Evolutionary conservation across 31 red algal genomes (phyloP).

Genomic region (Endocladia muricata): DNA sequence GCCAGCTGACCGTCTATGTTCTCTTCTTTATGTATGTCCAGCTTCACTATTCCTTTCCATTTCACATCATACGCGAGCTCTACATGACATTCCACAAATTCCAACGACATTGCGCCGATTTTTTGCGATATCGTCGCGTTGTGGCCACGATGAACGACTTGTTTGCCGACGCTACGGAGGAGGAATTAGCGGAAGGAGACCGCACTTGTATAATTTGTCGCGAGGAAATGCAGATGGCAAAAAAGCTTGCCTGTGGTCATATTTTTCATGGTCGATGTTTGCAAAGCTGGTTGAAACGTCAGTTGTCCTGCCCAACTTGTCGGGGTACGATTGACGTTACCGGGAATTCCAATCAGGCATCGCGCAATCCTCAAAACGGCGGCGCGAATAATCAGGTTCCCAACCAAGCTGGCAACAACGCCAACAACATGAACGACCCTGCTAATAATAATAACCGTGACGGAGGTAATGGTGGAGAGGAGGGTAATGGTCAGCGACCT

Average conservation of each 20-base stretch:
- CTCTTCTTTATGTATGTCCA: slow-evolving; percentile 94
- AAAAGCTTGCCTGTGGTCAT: slow-evolving; percentile 90
- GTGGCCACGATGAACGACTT: slow-evolving; percentile 87
- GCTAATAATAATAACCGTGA: neutral
- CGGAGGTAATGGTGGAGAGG: neutral
- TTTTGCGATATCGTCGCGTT: slow-evolving; percentile 85
- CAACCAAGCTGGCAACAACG: neutral
- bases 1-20: slow-evolving; percentile 87
- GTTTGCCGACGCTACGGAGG: slow-evolving; percentile 78
- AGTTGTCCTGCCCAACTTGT: slow-evolving; percentile 84
- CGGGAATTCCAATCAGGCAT: neutral
- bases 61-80: slow-evolving; percentile 94
- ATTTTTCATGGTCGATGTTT: slow-evolving; percentile 90
- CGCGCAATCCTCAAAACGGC: neutral
- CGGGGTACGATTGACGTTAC: slow-evolving; percentile 62
- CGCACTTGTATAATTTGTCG: slow-evolving; percentile 98
- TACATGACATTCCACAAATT: slow-evolving; percentile 79
- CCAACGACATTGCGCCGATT: slow-evolving; percentile 72
- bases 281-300: slow-evolving; percentile 87
- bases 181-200: slow-evolving; percentile 82
- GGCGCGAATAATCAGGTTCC: neutral
- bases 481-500: neutral
- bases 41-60: slow-evolving; percentile 76
- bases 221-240: slow-evolving; percentile 86
- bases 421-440: neutral